phyloP scores from a whole-genome alignment of 495 filamentous ascomycete species.

The Zalerion maritima region DNA sequence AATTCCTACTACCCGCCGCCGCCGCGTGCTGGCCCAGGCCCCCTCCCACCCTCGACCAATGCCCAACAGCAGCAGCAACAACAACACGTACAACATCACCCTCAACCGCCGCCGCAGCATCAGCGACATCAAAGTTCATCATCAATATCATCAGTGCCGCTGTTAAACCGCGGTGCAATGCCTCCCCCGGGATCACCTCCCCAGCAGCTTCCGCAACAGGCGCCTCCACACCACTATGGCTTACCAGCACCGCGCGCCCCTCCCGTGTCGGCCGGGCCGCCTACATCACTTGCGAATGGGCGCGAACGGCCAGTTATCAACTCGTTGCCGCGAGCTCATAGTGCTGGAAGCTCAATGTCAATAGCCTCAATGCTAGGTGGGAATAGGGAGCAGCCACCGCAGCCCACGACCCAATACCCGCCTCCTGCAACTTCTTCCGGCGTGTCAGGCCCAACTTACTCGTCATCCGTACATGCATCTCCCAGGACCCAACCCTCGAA shows the following conservation, averaged over 20 bases:
- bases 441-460: conserved; percentile 29
- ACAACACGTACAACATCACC: too few relatives aligned
- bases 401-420: conserved; percentile 36
- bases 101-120: too few relatives aligned
- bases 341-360: conserved; percentile 70
- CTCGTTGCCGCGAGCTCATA: conserved; percentile 28
- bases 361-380: conserved; percentile 85
- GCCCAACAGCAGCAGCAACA: too few relatives aligned
- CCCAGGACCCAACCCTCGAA: conserved; percentile 29
- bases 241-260: conserved; percentile 34
- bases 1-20: conserved; percentile 24
- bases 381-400: conserved; percentile 33
- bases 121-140: conserved; percentile 39
- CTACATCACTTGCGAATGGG: conserved; percentile 31
- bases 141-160: conserved; percentile 28
- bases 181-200: conserved; percentile 37
- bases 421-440: conserved; percentile 37
- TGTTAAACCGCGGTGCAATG: conserved; percentile 34
- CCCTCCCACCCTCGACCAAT: conserved; percentile 24
- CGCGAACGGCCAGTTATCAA: conserved; percentile 41
- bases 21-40: conserved; percentile 26
- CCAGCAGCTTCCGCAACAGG: conserved; percentile 24
- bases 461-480: conserved; percentile 34
- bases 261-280: conserved; percentile 36
- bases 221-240: conserved; percentile 27